A percentile compares a stretch with the other conserved stretches of the same genome.
phyloP scores from a whole-genome alignment of 768 basidiomycete genomes.

The Podaxis rugospora region DNA sequence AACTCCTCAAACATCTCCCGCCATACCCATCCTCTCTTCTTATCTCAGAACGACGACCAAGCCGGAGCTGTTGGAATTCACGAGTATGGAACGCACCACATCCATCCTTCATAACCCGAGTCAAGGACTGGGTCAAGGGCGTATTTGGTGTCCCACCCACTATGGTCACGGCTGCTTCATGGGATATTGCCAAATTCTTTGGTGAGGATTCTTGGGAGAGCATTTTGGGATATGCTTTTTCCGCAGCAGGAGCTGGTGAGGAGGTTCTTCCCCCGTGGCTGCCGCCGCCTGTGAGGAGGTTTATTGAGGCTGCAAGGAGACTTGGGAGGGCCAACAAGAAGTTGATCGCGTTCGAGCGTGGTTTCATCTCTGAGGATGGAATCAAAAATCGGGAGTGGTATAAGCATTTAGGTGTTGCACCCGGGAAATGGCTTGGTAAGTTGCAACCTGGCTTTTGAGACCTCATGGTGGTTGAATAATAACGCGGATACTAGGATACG shows the following conservation, averaged over 20 bases:
- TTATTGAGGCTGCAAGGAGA: slow-evolving; percentile 56
- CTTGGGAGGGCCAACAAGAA: slow-evolving; percentile 61
- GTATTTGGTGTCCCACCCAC: slow-evolving; percentile 35
- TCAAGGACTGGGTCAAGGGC: slow-evolving; percentile 31
- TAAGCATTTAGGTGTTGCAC: slow-evolving; percentile 79
- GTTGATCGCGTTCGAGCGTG: slow-evolving; percentile 67
- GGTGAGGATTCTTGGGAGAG: slow-evolving; percentile 7
- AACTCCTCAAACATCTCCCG: slow-evolving; percentile 37
- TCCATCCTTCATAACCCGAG: slow-evolving; percentile 16
- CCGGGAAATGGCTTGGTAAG: slow-evolving; percentile 80
- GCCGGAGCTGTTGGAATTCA: slow-evolving; percentile 16
- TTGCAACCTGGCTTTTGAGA: neutral
- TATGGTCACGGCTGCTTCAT: slow-evolving; percentile 17
- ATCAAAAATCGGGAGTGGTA: slow-evolving; percentile 86
- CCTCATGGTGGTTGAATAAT: neutral
- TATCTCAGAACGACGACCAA: slow-evolving; percentile 17
- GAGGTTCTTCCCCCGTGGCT: neutral
- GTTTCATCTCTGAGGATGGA: slow-evolving; percentile 75
- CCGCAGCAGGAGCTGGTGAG: neutral
- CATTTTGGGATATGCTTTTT: slow-evolving; percentile 3
- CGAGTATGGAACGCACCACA: slow-evolving; percentile 13
- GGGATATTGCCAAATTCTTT: slow-evolving; percentile 9
- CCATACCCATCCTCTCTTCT: slow-evolving; percentile 11
- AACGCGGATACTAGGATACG: slow-evolving; percentile 50
- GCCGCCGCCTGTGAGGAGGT: slow-evolving; percentile 5